Base-by-base conservation (phyloP, 2,329 filamentous ascomycete species). In the Colletotrichum graminicola region DNA sequence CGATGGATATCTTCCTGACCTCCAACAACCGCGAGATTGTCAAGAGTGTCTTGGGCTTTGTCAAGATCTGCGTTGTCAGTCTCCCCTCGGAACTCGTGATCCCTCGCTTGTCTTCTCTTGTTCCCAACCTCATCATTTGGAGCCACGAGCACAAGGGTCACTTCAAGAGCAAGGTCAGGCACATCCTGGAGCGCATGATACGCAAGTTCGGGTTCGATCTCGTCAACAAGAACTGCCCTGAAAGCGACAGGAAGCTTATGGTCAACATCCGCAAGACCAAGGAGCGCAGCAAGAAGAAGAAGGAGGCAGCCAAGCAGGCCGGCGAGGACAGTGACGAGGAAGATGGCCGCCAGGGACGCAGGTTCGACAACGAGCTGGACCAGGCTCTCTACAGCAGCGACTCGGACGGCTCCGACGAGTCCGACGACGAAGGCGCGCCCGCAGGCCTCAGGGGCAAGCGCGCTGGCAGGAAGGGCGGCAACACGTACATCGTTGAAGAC, bases 11-110 rank as follows among this genome's bases (percentile, higher is more conserved):
- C 29, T 99, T 98, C 86, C 87, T 99, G 62, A 97, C 95, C 21
- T 97, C 94, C 74, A 97, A 96, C 83, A 99, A 98, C 82, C 91
- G 96, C 68, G 96, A 99, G 82, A 97, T 99, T 65, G 96, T 99
- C 57, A 93, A 94, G 76, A 96, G 93, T 67, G 95, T 97, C 21
- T 88, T 99, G 6, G 96, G 96, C 26, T 99, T 99, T 79, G 93
- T 98, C 78, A 99, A 99, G 84, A 94, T 99, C 34, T 97, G 94
- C 76, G 90, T 97, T 71, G 94, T 98, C 77, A 92, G 93, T 71
- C 84, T 98, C 39, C 94, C 95, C 0, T 89, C 91, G 51, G 90
- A 92, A 7, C 86, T 97, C 74, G 91, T 99, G 84, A 87, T 92
- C 45, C 91, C 94, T 5, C 90, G 94, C 32, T 89, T 99, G 45